phyloP scores from a whole-genome alignment of 306 rosid genomes.

The Bauhinia variegata region DNA sequence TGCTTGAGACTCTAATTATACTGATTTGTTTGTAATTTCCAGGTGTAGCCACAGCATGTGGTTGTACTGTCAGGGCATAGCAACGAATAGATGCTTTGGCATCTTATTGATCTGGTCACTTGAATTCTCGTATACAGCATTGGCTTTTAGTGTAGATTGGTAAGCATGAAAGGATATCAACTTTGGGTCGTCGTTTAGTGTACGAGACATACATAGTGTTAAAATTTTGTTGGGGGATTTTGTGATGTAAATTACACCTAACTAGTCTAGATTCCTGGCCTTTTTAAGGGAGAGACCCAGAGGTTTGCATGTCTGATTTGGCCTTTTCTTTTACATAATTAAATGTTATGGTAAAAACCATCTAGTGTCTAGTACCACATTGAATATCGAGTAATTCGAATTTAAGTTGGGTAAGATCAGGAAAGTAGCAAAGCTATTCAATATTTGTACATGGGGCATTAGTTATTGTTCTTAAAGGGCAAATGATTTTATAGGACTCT shows the following conservation, averaged over 20 bases:
- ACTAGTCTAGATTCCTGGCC: conserved; percentile 13
- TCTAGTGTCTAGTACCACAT: too few relatives aligned
- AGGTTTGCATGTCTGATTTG: conserved; percentile 14
- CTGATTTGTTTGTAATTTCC: conserved; percentile 27
- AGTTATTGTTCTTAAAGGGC: conserved; percentile 4
- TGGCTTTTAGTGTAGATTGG: background rate
- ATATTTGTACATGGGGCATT: conserved; percentile 1
- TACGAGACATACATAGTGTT: conserved; percentile 22
- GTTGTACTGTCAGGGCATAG: conserved; percentile 42
- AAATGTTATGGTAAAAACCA: too few relatives aligned
- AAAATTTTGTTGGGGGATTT: conserved; percentile 29
- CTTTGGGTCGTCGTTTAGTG: conserved; percentile 19
- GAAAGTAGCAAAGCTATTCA: too few relatives aligned
- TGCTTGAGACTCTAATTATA: too few relatives aligned
- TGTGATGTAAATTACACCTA: conserved; percentile 14
- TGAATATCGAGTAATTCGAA: too few relatives aligned
- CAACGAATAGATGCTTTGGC: conserved; percentile 35
- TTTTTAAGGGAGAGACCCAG: background rate
- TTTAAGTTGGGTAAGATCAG: too few relatives aligned
- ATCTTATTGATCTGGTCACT: conserved; percentile 13
- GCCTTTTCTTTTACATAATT: background rate
- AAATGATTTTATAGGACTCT: background rate
- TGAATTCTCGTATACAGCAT: conserved; percentile 16
- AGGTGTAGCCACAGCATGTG: conserved; percentile 45
- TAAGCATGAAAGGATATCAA: background rate